A percentile compares a stretch with the other conserved stretches of the same genome.
phyloP scores from a whole-genome alignment of 2,329 filamentous ascomycete genomes.

The Trichophyton rubrum region DNA sequence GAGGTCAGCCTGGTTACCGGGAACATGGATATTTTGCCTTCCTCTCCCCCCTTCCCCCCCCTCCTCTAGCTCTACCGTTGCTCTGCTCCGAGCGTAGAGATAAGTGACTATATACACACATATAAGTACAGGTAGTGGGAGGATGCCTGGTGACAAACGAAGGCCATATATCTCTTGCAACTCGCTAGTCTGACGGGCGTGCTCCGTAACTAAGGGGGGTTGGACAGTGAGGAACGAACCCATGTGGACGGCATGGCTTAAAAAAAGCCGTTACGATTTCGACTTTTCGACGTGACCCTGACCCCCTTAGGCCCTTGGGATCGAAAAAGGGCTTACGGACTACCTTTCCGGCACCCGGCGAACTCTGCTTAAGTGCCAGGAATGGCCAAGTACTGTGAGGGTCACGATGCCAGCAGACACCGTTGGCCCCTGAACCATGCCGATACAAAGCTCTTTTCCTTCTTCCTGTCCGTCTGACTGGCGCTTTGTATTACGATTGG shows the following conservation, averaged over 20 bases:
- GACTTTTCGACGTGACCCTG: not conserved
- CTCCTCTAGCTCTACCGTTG: not conserved
- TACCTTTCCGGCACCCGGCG: slow-evolving; percentile 1
- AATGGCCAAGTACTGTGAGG: not conserved
- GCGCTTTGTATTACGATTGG: not conserved
- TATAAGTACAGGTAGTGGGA: not conserved
- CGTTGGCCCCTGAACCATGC: not conserved
- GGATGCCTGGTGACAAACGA: not conserved
- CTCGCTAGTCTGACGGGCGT: not conserved
- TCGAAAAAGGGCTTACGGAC: not conserved
- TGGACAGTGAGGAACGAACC: not conserved
- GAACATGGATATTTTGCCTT: not conserved
- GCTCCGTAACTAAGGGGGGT: not conserved
- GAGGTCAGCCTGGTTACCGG: not conserved
- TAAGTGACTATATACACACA: not conserved
- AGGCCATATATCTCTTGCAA: not conserved
- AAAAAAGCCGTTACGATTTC: not conserved
- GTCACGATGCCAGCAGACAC: not conserved
- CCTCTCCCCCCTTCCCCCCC: not conserved
- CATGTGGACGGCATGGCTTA: not conserved
- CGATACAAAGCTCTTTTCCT: not conserved
- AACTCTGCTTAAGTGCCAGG: not conserved
- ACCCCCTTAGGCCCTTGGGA: not conserved
- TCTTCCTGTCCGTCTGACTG: not conserved
- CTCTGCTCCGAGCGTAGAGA: not conserved